Base-by-base conservation (phyloP, 768 basidiomycete genomes). In the Trametes cubensis region DNA sequence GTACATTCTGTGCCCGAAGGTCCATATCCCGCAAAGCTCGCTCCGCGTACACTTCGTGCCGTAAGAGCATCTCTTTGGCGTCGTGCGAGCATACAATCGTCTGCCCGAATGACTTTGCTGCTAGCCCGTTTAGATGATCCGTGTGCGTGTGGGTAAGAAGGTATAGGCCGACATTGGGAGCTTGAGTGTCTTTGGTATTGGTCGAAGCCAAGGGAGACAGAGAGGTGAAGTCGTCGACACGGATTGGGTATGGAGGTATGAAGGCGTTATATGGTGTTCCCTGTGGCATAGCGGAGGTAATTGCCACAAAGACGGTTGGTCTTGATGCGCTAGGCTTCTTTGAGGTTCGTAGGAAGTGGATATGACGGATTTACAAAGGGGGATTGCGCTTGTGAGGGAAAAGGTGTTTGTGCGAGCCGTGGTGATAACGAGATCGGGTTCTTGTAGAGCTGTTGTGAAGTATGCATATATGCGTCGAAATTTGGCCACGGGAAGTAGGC, bases 131-230 rank as follows among this genome's bases (percentile, higher is more conserved):
- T 55, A 94, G 81, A 70, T 97, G 95, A 74, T 96, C 95, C 0
- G 94, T 82, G 75, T 96, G 95, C 0, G 94, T 91, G 71, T 97
- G 94, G 0, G 89, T 86, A 56, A 97, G 82, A n/a, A 97, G 83
- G 71, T 92, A 85, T 13, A 94, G 73, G 10, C 77, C 71, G 18
- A 50, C 63, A 14, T 5, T 81, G 78, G 10, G 76, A 58, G 45
- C 74, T 68, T 61, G 79, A 67, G 20, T 41, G 3, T 42, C n/a
- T 26, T 47, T 46, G 17, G 38, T 26, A n/a, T 50, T 52, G 13
- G 40, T 20, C 7, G 56, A 74, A 73, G 39, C 73, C 67, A 30
- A 72, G 54, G 10, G 74, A 70, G 46, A 74, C 69, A 48, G 58
- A 21, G 59, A 39, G 3, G 84, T 78, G 73, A 98, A 98, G 63